These are phyloP conservation scores for Coelastrella sp. DNA, from an alignment of 139 green algal genomes.

Conservation along the genomic window DNA sequence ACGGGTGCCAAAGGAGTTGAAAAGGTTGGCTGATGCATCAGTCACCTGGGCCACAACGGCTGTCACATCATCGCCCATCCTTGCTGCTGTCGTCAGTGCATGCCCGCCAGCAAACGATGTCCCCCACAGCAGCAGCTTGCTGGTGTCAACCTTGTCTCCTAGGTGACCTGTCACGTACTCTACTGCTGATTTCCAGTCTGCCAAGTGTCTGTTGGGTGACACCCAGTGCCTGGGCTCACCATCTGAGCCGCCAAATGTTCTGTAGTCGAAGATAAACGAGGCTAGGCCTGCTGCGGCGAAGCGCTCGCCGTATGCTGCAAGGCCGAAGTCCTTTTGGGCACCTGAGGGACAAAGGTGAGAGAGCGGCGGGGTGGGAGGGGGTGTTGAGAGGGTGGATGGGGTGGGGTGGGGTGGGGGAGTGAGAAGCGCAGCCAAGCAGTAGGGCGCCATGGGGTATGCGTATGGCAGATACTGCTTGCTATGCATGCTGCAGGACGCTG, in stretches of 20 bases:
- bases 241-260: slow-evolving; percentile 58
- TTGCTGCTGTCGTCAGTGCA: slow-evolving; percentile 12
- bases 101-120: slow-evolving; percentile 35
- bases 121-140: slow-evolving; percentile 41
- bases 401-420: too few relatives aligned
- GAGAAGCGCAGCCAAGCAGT: too few relatives aligned
- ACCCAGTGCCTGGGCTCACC: slow-evolving; percentile 57
- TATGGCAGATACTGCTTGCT: too few relatives aligned
- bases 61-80: background rate
- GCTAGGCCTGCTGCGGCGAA: slow-evolving; percentile 60
- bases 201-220: slow-evolving; percentile 40
- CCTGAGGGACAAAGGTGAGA: background rate
- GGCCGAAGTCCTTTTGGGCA: slow-evolving; percentile 63
- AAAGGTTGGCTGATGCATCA: too few relatives aligned
- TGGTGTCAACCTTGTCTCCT: background rate
- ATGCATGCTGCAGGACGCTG: too few relatives aligned
- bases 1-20: too few relatives aligned
- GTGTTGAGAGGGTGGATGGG: too few relatives aligned
- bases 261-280: slow-evolving; percentile 68
- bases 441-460: too few relatives aligned
- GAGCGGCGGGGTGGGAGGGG: too few relatives aligned
- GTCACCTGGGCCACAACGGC: slow-evolving; percentile 51
- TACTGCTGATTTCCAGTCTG: slow-evolving; percentile 58
- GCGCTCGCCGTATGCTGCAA: slow-evolving; percentile 57
- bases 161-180: slow-evolving; percentile 45